Conservation (phyloP, 148 eudicot species). For the Heliosperma pusillum region DNA sequence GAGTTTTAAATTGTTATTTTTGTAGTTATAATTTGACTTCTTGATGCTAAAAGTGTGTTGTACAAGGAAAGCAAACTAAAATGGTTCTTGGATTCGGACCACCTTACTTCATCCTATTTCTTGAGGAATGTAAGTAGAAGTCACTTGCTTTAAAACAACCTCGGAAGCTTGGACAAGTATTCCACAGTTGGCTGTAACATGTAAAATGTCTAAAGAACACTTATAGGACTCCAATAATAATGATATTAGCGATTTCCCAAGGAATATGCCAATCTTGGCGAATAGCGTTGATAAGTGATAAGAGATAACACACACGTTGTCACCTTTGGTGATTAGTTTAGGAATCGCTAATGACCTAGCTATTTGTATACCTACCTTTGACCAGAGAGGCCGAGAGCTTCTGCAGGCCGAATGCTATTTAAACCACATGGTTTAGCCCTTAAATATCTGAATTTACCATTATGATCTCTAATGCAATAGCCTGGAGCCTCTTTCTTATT, state of each 20-base stretch:
- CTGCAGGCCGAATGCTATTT: neutral
- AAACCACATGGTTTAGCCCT: neutral
- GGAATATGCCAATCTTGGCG: neutral
- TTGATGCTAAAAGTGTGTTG: neutral
- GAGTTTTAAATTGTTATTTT: neutral
- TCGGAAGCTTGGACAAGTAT: neutral
- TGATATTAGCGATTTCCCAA: neutral
- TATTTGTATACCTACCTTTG: neutral
- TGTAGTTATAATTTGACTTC: neutral
- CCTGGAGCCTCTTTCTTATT: neutral
- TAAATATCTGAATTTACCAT: too few species aligned
- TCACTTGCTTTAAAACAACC: neutral
- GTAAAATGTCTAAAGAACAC: neutral
- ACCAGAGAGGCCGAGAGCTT: neutral
- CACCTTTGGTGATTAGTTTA: neutral
- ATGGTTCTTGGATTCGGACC: neutral
- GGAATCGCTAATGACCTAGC: neutral
- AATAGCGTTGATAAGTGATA: neutral
- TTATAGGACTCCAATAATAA: neutral
- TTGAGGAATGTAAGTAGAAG: neutral
- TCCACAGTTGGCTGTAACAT: neutral
- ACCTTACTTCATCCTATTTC: neutral
- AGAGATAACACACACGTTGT: neutral
- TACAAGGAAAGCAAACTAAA: neutral
- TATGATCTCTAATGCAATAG: neutral